phyloP scores from a whole-genome alignment of 768 basidiomycete species.

The Paxillus rubicundulus region DNA sequence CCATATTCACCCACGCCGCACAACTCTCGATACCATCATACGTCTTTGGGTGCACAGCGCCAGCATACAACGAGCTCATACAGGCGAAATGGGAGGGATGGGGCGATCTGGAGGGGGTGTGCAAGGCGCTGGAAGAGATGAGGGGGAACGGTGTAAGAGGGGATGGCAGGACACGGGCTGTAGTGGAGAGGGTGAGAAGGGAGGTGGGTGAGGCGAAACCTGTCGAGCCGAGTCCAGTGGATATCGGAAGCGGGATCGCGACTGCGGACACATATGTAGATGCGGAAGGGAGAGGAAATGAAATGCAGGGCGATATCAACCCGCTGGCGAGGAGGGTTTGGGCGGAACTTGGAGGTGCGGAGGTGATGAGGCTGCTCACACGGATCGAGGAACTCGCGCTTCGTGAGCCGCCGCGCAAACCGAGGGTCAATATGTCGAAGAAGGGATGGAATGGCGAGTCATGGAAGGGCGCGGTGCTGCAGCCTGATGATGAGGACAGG shows the following conservation, averaged over 20 bases:
- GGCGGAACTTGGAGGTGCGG: conserved; percentile 42
- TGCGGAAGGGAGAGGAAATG: conserved; percentile 23
- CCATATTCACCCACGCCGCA: conserved; percentile 79
- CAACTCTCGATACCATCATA: conserved; percentile 75
- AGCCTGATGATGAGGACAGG: conserved; percentile 32
- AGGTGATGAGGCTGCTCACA: conserved; percentile 49
- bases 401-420: conserved; percentile 20
- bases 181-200: conserved; percentile 62
- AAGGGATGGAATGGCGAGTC: conserved; percentile 9
- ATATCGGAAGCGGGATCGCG: conserved; percentile 39
- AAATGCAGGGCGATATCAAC: conserved; percentile 36
- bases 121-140: conserved; percentile 79
- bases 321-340: conserved; percentile 39
- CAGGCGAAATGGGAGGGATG: conserved; percentile 82
- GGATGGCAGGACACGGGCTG: conserved; percentile 55
- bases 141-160: conserved; percentile 67
- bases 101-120: conserved; percentile 76
- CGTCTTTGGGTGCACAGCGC: conserved; percentile 86
- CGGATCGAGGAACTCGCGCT: conserved; percentile 48
- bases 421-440: conserved; percentile 4
- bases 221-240: conserved; percentile 35
- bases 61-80: conserved; percentile 85
- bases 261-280: conserved; percentile 23
- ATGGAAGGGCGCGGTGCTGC: conserved; percentile 45
- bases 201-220: conserved; percentile 57